Conservation (phyloP, 129 eudicot species). For the Artemisia tridentata region DNA sequence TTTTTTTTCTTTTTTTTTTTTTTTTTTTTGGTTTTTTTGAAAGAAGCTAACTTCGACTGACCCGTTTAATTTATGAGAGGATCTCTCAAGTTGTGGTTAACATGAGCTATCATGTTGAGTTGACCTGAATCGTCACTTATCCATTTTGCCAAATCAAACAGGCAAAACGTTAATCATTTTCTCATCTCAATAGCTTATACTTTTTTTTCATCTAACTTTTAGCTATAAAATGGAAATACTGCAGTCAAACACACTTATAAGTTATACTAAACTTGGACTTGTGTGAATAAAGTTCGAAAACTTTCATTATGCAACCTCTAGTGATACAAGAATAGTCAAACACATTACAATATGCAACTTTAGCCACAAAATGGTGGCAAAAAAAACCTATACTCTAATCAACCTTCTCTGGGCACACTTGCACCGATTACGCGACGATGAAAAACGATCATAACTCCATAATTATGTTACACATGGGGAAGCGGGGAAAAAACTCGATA, state of each 20-base stretch:
- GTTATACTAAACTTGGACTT: too few species aligned
- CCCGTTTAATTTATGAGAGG: too few species aligned
- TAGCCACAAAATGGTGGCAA: conserved; percentile 6
- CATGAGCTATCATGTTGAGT: too few species aligned
- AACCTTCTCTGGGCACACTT: conserved; percentile 9
- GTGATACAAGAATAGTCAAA: conserved; percentile 25
- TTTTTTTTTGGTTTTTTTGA: too few species aligned
- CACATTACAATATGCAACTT: conserved; percentile 22
- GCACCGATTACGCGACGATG: background rate
- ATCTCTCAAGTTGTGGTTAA: too few species aligned
- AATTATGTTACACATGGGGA: conserved; percentile 17
- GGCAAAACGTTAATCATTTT: too few species aligned
- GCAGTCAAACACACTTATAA: background rate
- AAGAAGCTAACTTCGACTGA: too few species aligned
- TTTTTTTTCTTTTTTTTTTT: too few species aligned
- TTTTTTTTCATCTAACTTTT: too few species aligned
- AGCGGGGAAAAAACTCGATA: background rate
- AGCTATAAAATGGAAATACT: background rate
- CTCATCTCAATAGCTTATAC: too few species aligned
- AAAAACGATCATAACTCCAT: conserved; percentile 13
- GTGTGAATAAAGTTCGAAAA: background rate
- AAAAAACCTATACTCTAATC: background rate
- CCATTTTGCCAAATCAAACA: too few species aligned
- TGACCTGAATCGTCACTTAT: too few species aligned
- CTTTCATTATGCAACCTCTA: conserved; percentile 25